A percentile compares a stretch with the other conserved stretches of the same genome.
Conservation (phyloP, 129 eudicot species). For the Artemisia tridentata region DNA sequence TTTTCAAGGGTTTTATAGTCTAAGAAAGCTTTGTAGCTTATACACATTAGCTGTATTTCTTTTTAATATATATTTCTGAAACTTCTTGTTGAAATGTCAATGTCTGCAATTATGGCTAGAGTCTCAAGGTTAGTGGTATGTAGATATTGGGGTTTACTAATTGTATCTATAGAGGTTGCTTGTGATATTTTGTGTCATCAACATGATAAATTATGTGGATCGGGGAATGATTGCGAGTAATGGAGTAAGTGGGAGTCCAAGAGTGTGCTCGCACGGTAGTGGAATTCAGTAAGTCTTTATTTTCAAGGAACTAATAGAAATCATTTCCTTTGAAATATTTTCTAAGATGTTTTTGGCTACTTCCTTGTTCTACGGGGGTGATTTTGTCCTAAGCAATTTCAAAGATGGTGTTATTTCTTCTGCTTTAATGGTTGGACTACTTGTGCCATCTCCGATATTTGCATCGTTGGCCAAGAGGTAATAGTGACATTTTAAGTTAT, state of each 20-base stretch:
- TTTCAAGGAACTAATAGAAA: neutral
- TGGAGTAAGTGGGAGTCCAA: conserved; percentile 82
- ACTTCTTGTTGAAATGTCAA: no score
- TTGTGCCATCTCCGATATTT: conserved; percentile 89
- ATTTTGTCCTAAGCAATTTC: conserved; percentile 75
- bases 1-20: conserved; percentile 4
- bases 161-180: no score
- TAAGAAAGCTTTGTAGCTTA: neutral
- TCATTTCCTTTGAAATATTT: neutral
- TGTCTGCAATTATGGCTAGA: no score
- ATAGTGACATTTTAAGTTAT: no score
- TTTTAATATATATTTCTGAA: no score
- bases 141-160: no score
- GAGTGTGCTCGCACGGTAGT: conserved; percentile 67
- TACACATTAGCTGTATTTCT: no score
- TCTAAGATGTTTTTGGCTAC: no score
- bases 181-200: no score
- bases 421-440: conserved; percentile 98
- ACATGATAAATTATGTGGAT: no score
- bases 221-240: conserved; percentile 55
- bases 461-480: conserved; percentile 93
- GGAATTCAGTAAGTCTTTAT: conserved; percentile 83
- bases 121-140: no score
- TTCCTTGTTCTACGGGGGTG: conserved; percentile 49
- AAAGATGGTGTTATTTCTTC: conserved; percentile 94